These are phyloP conservation scores for Talaromyces liani DNA, from an alignment of 495 filamentous ascomycete species.

Conservation along the genomic window DNA sequence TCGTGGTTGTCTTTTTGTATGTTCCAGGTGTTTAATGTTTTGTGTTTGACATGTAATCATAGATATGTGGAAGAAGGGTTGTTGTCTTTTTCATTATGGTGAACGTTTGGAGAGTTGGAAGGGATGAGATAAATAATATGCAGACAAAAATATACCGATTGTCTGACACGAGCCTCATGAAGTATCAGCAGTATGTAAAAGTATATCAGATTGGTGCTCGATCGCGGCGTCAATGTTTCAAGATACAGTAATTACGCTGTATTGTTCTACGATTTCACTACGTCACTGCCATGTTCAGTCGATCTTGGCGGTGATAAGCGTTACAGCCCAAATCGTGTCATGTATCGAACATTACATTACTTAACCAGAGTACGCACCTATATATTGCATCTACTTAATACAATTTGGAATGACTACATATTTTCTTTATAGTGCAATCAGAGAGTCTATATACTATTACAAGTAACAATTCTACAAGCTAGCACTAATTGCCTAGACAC, in stretches of 20 bases:
- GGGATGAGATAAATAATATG: background rate
- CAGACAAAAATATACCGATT: background rate
- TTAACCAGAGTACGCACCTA: background rate
- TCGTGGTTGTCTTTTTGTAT: background rate
- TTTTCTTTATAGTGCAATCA: background rate
- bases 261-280: background rate
- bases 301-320: background rate
- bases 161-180: background rate
- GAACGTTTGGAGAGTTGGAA: background rate
- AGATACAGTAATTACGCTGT: background rate
- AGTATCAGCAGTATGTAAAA: background rate
- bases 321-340: background rate
- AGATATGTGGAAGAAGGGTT: constrained; percentile 13
- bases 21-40: background rate
- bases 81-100: too few relatives aligned
- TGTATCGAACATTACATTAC: background rate
- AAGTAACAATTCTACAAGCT: too few relatives aligned
- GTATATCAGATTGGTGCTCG: background rate
- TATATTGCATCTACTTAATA: background rate
- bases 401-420: background rate
- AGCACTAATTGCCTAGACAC: background rate
- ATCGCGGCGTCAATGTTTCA: background rate
- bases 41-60: constrained; percentile 20
- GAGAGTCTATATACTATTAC: too few relatives aligned
- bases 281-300: background rate